Evolutionary conservation across 768 basidiomycete genomes (phyloP).

Genomic region (Macrolepiota dolichaula): DNA sequence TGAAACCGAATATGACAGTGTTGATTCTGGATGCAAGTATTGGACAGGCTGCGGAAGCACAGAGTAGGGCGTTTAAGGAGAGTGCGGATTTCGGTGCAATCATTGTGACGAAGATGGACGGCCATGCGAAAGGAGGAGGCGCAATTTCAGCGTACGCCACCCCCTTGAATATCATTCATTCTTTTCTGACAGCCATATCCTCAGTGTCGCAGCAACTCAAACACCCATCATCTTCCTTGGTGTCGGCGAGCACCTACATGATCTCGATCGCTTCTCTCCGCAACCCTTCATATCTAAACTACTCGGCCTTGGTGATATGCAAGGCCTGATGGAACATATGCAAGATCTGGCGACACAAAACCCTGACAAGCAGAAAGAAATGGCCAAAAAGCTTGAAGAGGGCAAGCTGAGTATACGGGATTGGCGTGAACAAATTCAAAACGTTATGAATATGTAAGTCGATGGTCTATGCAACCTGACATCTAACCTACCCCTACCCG

Average conservation of each 20-base stretch:
- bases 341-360: constrained; percentile 92
- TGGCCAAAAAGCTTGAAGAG: constrained; percentile 96
- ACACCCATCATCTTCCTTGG: constrained; percentile 99
- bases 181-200: constrained; percentile 6
- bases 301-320: constrained; percentile 93
- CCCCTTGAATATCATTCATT: constrained; percentile 4
- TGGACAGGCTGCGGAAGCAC: constrained; percentile 97
- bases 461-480: neutral
- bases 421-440: constrained; percentile 96
- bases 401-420: constrained; percentile 96
- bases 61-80: constrained; percentile 96
- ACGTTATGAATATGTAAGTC: constrained; percentile 94
- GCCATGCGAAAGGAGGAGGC: constrained; percentile 98
- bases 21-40: constrained; percentile 97
- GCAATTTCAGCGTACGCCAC: constrained; percentile 93
- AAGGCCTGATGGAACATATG: constrained; percentile 98
- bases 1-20: constrained; percentile 95
- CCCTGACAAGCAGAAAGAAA: constrained; percentile 96
- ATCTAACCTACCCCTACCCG: neutral
- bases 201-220: constrained; percentile 94
- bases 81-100: constrained; percentile 97
- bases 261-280: constrained; percentile 93
- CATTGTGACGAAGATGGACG: constrained; percentile 99
- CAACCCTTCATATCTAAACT: constrained; percentile 97
- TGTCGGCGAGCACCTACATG: constrained; percentile 95